Base-by-base conservation (phyloP, 345 rosid species). In the Arabidopsis arenosa region DNA sequence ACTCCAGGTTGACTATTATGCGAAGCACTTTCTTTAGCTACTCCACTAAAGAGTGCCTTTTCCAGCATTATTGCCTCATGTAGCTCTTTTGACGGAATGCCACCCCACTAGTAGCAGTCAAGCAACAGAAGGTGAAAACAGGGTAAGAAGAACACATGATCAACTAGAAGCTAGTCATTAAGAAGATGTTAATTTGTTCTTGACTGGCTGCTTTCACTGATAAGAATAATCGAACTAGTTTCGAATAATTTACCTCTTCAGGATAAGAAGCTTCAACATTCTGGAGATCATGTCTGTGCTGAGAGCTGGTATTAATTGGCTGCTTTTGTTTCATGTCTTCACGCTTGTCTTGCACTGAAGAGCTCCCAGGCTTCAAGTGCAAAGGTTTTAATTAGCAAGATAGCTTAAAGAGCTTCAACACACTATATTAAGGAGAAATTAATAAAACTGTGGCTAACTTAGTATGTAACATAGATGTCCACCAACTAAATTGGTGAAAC, bases 31-130 rank as follows among this genome's bases (percentile, higher is more conserved):
- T 63, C 80, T 43, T 21, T 40, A 63, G 83, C 41, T 77, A 47
- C 74, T 81, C 81, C 80, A 80, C 83, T 75, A 70, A 90, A 88
- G 64, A 81, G 77, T 70, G 89, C 85, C 28, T 79, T 79, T 84
- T 90, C 96, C 65, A 90, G 80, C 83, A 82, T 75, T 54, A 85
- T 72, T 37, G 93, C 93, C 72, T 88, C 90, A 6, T 86, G 84
- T 76, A 85, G 87, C 78, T 90, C 93, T 73, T 82, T 80, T 54
- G 88, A 44, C 69, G 91, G 89, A 75, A 90, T 80, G 73, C 80
- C 85, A 76, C 85, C 85, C 91, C 85, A 88, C 96, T 90, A 79
- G 51, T 64, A 47, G 51, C 61, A 69, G 70, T 68, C 70, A 2
- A 18, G 68, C 35, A 72, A 64, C 49, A 59, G 39, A 18, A 56